Evolutionary conservation across 768 basidiomycete species (phyloP).

Genomic region (Leccinum pellstonianum): DNA sequence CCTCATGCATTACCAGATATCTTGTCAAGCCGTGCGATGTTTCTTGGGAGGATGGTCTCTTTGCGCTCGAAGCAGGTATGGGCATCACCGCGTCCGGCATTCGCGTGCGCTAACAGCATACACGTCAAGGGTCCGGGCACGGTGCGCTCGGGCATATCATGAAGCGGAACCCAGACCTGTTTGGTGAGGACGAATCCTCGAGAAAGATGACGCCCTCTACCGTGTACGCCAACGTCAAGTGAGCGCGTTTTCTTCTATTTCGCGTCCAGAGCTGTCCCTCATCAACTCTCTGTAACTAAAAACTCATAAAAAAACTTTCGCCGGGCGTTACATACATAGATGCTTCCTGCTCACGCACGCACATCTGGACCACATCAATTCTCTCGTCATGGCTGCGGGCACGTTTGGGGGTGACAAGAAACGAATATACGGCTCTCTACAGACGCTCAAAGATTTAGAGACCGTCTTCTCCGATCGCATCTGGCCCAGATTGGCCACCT

Average conservation of each 20-base stretch:
- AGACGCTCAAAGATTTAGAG: constrained; percentile 68
- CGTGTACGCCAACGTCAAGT: constrained; percentile 36
- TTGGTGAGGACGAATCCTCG: constrained; percentile 33
- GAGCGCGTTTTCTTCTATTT: constrained; percentile 1
- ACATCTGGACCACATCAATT: constrained; percentile 87
- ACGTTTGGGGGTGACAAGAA: constrained; percentile 62
- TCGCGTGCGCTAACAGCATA: not conserved
- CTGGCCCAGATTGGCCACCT: constrained; percentile 85
- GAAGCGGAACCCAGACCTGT: constrained; percentile 51
- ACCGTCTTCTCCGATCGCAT: constrained; percentile 72
- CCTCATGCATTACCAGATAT: constrained; percentile 55
- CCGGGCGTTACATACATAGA: constrained; percentile 43
- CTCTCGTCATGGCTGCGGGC: constrained; percentile 82
- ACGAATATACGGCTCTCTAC: constrained; percentile 57
- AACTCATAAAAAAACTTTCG: not conserved
- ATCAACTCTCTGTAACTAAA: not conserved
- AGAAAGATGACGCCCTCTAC: constrained; percentile 22
- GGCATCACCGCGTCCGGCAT: not conserved
- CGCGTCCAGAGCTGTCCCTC: not conserved
- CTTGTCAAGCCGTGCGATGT: constrained; percentile 69
- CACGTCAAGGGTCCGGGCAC: constrained; percentile 67
- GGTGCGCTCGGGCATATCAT: constrained; percentile 72
- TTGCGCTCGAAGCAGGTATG: constrained; percentile 86
- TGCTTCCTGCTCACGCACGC: constrained; percentile 86
- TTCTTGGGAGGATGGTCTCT: constrained; percentile 76